Evolutionary conservation across 2,329 filamentous ascomycete genomes (phyloP).

Genomic region (Herpotrichia juniperi): DNA sequence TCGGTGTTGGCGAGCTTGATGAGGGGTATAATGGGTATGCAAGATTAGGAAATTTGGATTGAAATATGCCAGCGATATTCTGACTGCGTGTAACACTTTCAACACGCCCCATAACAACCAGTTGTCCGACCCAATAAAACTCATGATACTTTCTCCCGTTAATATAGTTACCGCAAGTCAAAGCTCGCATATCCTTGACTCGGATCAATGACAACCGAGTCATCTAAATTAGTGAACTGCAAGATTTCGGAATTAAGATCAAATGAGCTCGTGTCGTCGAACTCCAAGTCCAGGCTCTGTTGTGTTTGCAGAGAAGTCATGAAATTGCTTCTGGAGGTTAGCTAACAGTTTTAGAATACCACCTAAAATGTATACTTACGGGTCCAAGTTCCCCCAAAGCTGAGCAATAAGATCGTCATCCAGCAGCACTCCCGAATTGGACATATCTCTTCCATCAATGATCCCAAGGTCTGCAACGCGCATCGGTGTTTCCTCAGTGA

Average conservation of each 20-base stretch:
- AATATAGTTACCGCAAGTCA: slow-evolving; percentile 15
- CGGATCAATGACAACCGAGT: slow-evolving; percentile 36
- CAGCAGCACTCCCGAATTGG: slow-evolving; percentile 23
- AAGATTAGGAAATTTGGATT: neutral
- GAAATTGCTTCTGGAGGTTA: slow-evolving; percentile 26
- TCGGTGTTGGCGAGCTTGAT: neutral
- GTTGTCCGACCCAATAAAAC: neutral
- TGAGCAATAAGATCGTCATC: slow-evolving; percentile 37
- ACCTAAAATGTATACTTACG: slow-evolving; percentile 23
- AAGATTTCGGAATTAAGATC: slow-evolving; percentile 38
- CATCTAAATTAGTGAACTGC: slow-evolving; percentile 37
- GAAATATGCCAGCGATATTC: too few relatives aligned
- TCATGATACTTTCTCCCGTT: neutral
- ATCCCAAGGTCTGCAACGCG: slow-evolving; percentile 40
- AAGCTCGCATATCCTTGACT: slow-evolving; percentile 25
- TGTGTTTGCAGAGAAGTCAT: slow-evolving; percentile 42
- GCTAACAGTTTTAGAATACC: neutral
- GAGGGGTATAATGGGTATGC: slow-evolving; percentile 7
- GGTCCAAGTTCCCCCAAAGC: slow-evolving; percentile 38
- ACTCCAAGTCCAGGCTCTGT: slow-evolving; percentile 38
- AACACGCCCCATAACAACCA: neutral
- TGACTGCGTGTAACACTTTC: too few relatives aligned
- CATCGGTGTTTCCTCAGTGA: slow-evolving; percentile 38
- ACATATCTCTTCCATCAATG: slow-evolving; percentile 15
- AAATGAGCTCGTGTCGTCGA: slow-evolving; percentile 38